Evolutionary conservation across 306 rosid genomes (phyloP).

Genomic region (Ziziphus jujuba): DNA sequence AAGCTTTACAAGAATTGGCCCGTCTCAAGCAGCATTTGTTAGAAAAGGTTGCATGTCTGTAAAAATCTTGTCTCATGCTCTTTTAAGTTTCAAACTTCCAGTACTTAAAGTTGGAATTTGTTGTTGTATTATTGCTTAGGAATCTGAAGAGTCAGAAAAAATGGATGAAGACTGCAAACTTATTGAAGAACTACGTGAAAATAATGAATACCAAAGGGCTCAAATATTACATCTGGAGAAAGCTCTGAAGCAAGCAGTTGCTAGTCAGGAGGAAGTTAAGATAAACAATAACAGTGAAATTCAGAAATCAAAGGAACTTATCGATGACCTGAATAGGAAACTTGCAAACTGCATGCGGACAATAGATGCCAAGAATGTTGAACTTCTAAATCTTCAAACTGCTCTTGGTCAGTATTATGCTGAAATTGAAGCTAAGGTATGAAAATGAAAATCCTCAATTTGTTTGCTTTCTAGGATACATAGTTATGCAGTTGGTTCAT

Average conservation of each 20-base stretch:
- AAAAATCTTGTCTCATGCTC: not conserved
- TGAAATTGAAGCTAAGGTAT: constrained; percentile 97
- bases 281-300: constrained; percentile 52
- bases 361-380: constrained; percentile 79
- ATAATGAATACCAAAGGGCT: constrained; percentile 54
- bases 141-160: constrained; percentile 91
- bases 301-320: constrained; percentile 58
- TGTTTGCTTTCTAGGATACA: not conserved
- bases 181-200: constrained; percentile 76
- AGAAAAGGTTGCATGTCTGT: constrained; percentile 64
- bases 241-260: constrained; percentile 69
- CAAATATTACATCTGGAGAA: constrained; percentile 73
- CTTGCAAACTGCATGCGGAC: constrained; percentile 60
- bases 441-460: constrained; percentile 15
- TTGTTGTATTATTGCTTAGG: constrained; percentile 47
- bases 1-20: constrained; percentile 66
- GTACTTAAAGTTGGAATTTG: constrained; percentile 2
- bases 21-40: constrained; percentile 97
- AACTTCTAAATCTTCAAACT: constrained; percentile 89
- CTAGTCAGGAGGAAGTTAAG: constrained; percentile 67
- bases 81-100: constrained; percentile 11
- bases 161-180: constrained; percentile 95
- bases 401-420: constrained; percentile 99
- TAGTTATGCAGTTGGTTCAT: constrained; percentile 20
- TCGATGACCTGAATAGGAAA: constrained; percentile 76